phyloP scores from a whole-genome alignment of 208 protist genomes.

The Wallacemonas sp. region DNA sequence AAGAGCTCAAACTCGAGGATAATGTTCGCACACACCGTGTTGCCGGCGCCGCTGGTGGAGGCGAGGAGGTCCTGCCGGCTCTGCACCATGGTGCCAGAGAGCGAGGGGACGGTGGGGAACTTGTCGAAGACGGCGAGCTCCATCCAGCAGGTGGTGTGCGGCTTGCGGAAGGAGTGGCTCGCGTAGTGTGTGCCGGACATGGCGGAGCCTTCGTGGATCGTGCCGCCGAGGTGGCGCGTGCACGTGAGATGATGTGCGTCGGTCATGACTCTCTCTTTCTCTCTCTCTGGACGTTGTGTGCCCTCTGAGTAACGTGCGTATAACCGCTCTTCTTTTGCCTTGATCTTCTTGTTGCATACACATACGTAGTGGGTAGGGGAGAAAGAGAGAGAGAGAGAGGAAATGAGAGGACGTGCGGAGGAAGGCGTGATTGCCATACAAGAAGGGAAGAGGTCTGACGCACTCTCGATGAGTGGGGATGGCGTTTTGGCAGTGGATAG shows the following conservation, averaged over 20 bases:
- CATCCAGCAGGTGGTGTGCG: conserved; percentile 72
- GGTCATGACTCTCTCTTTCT: conserved; percentile 16
- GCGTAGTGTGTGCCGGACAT: conserved; percentile 59
- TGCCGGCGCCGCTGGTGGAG: conserved; percentile 54
- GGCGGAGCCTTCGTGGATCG: conserved; percentile 41
- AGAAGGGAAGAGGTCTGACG: too few relatives aligned
- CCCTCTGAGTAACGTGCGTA: too few relatives aligned
- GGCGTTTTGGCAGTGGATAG: too few relatives aligned
- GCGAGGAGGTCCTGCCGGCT: conserved; percentile 34
- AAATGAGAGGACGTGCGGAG: too few relatives aligned
- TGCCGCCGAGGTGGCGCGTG: conserved; percentile 51
- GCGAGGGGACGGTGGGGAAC: conserved; percentile 70
- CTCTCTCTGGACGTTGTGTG: too few relatives aligned
- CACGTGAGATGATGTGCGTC: conserved; percentile 27
- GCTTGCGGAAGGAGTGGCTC: conserved; percentile 45
- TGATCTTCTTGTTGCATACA: background rate
- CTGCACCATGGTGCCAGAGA: conserved; percentile 68
- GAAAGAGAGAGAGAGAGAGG: background rate
- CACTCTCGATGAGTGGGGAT: too few relatives aligned
- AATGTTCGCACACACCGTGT: conserved; percentile 26
- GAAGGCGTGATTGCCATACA: too few relatives aligned
- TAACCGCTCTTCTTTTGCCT: background rate
- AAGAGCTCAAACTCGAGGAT: conserved; percentile 79
- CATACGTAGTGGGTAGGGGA: background rate
- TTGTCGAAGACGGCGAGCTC: conserved; percentile 61